Evolutionary conservation across 1,284 basidiomycete genomes (phyloP).

Genomic region (Boletus austroedulis): DNA sequence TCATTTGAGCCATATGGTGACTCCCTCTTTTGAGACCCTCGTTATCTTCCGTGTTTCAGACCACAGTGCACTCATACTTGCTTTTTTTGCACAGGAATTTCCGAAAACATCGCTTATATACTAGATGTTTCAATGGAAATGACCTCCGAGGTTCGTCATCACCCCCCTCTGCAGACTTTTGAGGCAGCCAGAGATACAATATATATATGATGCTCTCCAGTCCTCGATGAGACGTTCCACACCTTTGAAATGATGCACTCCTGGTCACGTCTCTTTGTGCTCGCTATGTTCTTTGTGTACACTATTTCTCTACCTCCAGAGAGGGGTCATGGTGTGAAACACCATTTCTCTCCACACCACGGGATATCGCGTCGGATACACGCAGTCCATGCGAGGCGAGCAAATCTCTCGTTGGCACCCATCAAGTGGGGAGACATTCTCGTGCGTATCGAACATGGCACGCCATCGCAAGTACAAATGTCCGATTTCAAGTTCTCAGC

Average conservation of each 20-base stretch:
- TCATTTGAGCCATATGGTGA: too few species aligned
- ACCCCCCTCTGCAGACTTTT: not conserved
- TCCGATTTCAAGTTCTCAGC: constrained; percentile 1
- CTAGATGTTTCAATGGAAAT: not conserved
- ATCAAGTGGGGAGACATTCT: not conserved
- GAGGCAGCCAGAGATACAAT: not conserved
- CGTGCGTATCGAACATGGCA: not conserved
- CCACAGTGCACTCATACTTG: not conserved
- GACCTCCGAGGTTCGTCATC: not conserved
- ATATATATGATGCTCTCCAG: not conserved
- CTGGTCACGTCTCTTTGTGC: not conserved
- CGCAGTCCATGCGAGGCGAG: not conserved
- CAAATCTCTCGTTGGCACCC: constrained; percentile 6
- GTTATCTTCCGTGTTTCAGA: not conserved
- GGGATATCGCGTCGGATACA: constrained; percentile 4
- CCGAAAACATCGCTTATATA: not conserved
- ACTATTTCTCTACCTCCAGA: constrained; percentile 1
- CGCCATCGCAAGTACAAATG: not conserved
- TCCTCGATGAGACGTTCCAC: not conserved
- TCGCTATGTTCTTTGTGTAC: constrained; percentile 6
- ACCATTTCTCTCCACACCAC: constrained; percentile 1
- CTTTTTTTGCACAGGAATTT: not conserved
- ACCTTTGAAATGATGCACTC: not conserved
- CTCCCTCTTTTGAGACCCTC: not conserved
- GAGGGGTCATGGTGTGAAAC: not conserved